These are phyloP conservation scores for Chytridiales sp. DNA, from an alignment of 371 early-diverging fungal genomes.

Conservation along the genomic window DNA sequence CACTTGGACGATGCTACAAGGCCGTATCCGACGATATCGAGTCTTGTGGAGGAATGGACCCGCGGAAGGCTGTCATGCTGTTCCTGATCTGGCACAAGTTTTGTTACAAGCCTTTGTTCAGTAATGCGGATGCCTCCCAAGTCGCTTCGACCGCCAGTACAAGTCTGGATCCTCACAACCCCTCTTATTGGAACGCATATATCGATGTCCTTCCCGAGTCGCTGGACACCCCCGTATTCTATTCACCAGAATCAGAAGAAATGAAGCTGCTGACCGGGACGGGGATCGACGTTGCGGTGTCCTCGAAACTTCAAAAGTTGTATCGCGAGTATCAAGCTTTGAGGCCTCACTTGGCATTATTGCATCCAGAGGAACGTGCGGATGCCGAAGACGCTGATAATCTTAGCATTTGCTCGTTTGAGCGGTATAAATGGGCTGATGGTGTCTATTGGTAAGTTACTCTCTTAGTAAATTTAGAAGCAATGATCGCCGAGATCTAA, in stretches of 20 bases:
- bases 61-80: too few species aligned
- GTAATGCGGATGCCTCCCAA: too few species aligned
- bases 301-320: slow-evolving; percentile 19
- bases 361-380: slow-evolving; percentile 13
- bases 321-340: slow-evolving; percentile 20
- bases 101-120: too few species aligned
- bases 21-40: too few species aligned
- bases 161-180: neutral
- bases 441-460: slow-evolving; percentile 33
- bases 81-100: too few species aligned
- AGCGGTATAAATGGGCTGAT: slow-evolving; percentile 36
- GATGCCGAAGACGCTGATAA: neutral
- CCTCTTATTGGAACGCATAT: slow-evolving; percentile 1
- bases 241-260: neutral
- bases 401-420: slow-evolving; percentile 1
- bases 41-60: too few species aligned
- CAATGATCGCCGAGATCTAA: neutral
- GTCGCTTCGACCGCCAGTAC: too few species aligned
- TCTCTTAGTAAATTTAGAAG: neutral
- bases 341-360: slow-evolving; percentile 3
- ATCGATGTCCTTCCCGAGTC: slow-evolving; percentile 1
- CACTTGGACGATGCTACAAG: too few species aligned
- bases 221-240: slow-evolving; percentile 8
- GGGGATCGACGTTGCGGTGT: slow-evolving; percentile 20
- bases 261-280: slow-evolving; percentile 24